These are phyloP conservation scores for Pythium dissotocum DNA, from an alignment of 352 stramenopile genomes.

Conservation along the genomic window DNA sequence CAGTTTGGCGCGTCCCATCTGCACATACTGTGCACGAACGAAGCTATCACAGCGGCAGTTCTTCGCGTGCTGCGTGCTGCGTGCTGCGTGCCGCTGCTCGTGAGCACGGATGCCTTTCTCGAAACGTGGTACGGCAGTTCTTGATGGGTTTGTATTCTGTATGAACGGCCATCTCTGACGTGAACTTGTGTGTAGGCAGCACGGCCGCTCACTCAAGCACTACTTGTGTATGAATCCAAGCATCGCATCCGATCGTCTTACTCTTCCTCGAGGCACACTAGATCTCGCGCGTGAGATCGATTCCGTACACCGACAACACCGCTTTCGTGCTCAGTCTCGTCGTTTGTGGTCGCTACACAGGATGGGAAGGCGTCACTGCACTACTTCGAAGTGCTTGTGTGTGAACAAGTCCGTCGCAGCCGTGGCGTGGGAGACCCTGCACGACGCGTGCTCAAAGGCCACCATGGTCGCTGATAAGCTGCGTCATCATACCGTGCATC, in stretches of 20 bases:
- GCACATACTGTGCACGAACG: slow-evolving; percentile 74
- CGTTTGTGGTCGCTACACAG: slow-evolving; percentile 21
- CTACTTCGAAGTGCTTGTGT: slow-evolving; percentile 38
- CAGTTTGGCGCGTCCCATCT: slow-evolving; percentile 61
- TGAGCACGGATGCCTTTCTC: slow-evolving; percentile 41
- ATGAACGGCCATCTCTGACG: not conserved
- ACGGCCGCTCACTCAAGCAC: slow-evolving; percentile 60
- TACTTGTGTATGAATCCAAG: slow-evolving; percentile 68
- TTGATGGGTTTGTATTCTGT: not conserved
- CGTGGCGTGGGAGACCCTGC: slow-evolving; percentile 63
- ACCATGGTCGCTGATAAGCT: slow-evolving; percentile 56
- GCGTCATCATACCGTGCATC: not conserved
- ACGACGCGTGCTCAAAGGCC: slow-evolving; percentile 62
- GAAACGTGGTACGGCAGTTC: slow-evolving; percentile 43
- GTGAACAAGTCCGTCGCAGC: slow-evolving; percentile 49
- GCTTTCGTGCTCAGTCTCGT: not conserved
- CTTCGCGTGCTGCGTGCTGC: slow-evolving; percentile 36
- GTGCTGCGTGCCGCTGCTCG: slow-evolving; percentile 27
- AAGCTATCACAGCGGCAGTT: slow-evolving; percentile 35
- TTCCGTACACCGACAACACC: slow-evolving; percentile 28
- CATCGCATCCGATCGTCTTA: slow-evolving; percentile 64
- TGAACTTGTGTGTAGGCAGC: slow-evolving; percentile 26
- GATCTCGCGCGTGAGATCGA: slow-evolving; percentile 58
- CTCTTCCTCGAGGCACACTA: slow-evolving; percentile 63
- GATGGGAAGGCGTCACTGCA: slow-evolving; percentile 60